Evolutionary conservation across 73 alveolate genomes (phyloP), one percentile per base, ranked within the genome.

Genomic region (Paramecium primaurelia): DNA sequence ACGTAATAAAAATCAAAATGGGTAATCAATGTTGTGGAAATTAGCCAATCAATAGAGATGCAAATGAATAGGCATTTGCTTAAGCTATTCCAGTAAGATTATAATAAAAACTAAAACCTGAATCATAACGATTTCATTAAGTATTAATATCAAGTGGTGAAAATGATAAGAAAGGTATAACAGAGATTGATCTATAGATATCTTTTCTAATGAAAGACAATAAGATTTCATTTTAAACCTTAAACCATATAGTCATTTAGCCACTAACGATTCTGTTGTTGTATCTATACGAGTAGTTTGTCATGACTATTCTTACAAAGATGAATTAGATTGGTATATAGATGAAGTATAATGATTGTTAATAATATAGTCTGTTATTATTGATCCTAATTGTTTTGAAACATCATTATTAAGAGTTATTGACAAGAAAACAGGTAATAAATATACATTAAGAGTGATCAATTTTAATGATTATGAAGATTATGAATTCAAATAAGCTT

Each of bases 401-500:
- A 47, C 91, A 42, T 44, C 77, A 11, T 47, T 89, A 71, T 64
- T 83, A 9, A 69, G 94, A 71, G 94, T 83, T 6, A 59, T 36
- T 12, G 94, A 89, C 51, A 89, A 71, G 12, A 89, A 83, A 25
- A 89, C 94, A 69, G 77, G 88, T 42, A 60, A 69, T 4, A 89
- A 68, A 71, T 89, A 22, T 45, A 71, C 94, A 71, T 51, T 89
- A 7, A 42, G 88, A 58, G 88, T 83, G 1, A 89, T 89, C 8
- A 77, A 77, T 73, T 89, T 71, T 44, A 85, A 89, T 18, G 94
- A 89, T 73, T 89, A 89, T 47, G 94, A 89, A 30, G 94, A 89
- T 59, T 89, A 89, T 73, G 84, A 89, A 25, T 89, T 89, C 51
- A 89, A 89, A 73, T 77, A 77, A 45, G 94, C 94, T 6, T 49